These are phyloP conservation scores for Yamadazyma kitorensis DNA, from an alignment of 805 yeast genomes.

Conservation along the genomic window DNA sequence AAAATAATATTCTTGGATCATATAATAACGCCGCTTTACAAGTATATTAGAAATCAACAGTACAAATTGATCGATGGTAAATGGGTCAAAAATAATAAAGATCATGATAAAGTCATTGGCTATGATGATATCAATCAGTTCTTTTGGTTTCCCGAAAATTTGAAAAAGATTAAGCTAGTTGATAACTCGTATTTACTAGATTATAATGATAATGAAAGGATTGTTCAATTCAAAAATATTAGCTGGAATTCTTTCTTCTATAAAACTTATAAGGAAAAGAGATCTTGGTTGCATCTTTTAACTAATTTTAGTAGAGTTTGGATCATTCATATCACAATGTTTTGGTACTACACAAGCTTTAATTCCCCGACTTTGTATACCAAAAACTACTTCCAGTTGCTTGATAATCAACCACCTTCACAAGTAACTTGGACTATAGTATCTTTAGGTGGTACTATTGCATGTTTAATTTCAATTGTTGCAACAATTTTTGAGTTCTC, in stretches of 20 bases:
- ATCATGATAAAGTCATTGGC: slow-evolving; percentile 61
- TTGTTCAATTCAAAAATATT: slow-evolving; percentile 25
- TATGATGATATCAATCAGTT: slow-evolving; percentile 54
- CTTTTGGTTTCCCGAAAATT: slow-evolving; percentile 45
- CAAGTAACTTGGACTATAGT: slow-evolving; percentile 44
- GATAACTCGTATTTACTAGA: slow-evolving; percentile 31
- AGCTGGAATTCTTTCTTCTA: slow-evolving; percentile 41
- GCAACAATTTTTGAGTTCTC: slow-evolving; percentile 24
- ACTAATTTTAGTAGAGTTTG: slow-evolving; percentile 52
- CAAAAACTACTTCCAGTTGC: slow-evolving; percentile 32
- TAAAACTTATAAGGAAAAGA: slow-evolving; percentile 46
- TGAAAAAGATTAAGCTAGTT: slow-evolving; percentile 27
- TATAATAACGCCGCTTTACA: slow-evolving; percentile 49
- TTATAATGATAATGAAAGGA: slow-evolving; percentile 29
- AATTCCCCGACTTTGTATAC: slow-evolving; percentile 52
- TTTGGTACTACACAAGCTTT: slow-evolving; percentile 52
- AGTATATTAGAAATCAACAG: slow-evolving; percentile 65
- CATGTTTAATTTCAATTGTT: slow-evolving; percentile 26
- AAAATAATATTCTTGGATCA: slow-evolving; percentile 26
- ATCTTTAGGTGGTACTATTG: slow-evolving; percentile 45
- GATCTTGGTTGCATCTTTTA: slow-evolving; percentile 50
- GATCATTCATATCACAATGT: slow-evolving; percentile 49
- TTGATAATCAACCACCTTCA: slow-evolving; percentile 44
- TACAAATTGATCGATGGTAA: slow-evolving; percentile 54
- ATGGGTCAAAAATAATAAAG: slow-evolving; percentile 59